Conservation (phyloP, 2,329 filamentous ascomycete genomes). For the Gnomoniopsis smithogilvyi region DNA sequence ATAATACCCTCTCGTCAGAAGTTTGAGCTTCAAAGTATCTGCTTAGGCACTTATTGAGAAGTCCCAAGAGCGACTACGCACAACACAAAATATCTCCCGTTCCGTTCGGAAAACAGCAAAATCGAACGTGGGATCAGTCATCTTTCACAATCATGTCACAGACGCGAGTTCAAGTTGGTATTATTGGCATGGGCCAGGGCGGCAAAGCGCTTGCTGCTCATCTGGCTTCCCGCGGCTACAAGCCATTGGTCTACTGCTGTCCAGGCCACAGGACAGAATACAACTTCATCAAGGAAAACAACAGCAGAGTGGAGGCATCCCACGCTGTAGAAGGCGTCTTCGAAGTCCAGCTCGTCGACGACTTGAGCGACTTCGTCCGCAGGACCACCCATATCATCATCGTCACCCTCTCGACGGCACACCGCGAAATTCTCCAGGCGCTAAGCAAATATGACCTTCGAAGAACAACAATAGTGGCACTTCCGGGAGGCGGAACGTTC, state of each 20-base stretch:
- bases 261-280: slow-evolving; percentile 5
- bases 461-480: not conserved
- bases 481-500: slow-evolving; percentile 4
- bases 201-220: slow-evolving; percentile 6
- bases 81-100: too few relatives aligned
- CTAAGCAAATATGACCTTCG: slow-evolving; percentile 1
- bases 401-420: slow-evolving; percentile 4
- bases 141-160: not conserved
- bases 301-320: not conserved
- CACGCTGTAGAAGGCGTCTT: not conserved
- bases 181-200: slow-evolving; percentile 8
- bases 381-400: slow-evolving; percentile 1
- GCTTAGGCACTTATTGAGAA: too few relatives aligned
- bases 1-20: too few relatives aligned
- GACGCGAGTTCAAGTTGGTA: not conserved
- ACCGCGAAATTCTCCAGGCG: slow-evolving; percentile 1
- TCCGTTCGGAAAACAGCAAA: too few relatives aligned
- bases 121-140: not conserved
- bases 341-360: not conserved
- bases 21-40: too few relatives aligned
- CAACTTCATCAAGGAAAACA: not conserved
- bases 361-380: not conserved
- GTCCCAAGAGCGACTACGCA: too few relatives aligned
- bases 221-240: slow-evolving; percentile 1
- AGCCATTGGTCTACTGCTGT: slow-evolving; percentile 5